These are phyloP conservation scores for Syzygium syzygioides DNA, from an alignment of 441 rosid species.

Conservation along the genomic window DNA sequence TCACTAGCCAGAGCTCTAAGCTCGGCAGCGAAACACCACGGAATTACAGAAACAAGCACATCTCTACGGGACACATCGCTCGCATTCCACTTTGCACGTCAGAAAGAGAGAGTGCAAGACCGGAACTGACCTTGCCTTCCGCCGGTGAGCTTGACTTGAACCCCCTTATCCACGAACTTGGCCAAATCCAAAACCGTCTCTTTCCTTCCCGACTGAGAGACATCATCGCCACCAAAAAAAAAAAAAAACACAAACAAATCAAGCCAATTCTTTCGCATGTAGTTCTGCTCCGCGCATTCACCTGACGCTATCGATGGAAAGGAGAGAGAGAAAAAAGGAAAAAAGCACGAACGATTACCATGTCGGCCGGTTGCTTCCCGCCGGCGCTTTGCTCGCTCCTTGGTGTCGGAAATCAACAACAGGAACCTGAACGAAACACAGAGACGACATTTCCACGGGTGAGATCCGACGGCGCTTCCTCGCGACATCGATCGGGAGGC, in stretches of 20 bases:
- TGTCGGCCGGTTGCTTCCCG: background rate
- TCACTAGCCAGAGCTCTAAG: background rate
- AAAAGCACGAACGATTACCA: background rate
- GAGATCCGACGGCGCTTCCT: background rate
- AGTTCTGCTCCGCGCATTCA: background rate
- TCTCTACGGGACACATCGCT: background rate
- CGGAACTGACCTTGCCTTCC: conserved; percentile 81
- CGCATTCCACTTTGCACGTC: background rate
- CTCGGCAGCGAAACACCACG: background rate
- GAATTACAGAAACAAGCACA: background rate
- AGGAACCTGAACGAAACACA: background rate
- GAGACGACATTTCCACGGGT: background rate
- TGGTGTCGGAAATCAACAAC: background rate
- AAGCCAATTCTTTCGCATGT: background rate
- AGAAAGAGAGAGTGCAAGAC: background rate
- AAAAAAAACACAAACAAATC: background rate
- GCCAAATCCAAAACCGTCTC: conserved; percentile 93
- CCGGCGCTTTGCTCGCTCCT: background rate
- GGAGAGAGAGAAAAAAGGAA: background rate
- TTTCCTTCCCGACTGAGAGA: conserved; percentile 74
- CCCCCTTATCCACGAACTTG: conserved; percentile 89
- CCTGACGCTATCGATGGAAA: background rate
- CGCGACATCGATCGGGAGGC: background rate
- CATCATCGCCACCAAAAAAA: background rate
- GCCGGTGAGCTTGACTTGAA: conserved; percentile 88